These are phyloP conservation scores for Cymodocea nodosa DNA, from an alignment of 116 monocot species.

Conservation along the genomic window DNA sequence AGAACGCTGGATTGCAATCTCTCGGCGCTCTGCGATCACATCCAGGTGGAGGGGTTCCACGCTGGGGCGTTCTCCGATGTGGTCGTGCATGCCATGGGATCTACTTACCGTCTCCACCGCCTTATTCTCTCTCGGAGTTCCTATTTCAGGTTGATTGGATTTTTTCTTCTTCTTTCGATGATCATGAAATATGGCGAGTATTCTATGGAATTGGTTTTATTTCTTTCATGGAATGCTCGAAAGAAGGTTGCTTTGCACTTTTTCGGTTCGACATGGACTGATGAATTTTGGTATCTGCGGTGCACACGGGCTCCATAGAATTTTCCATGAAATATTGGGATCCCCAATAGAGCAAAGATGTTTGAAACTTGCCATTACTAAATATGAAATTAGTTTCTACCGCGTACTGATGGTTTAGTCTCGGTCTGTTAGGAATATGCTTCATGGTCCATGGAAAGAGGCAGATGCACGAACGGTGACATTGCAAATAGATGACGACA, in stretches of 20 bases:
- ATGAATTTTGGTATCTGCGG: too few relatives aligned
- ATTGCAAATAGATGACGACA: constrained; percentile 76
- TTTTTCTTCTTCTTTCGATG: background rate
- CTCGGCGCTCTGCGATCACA: constrained; percentile 78
- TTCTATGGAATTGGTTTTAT: background rate
- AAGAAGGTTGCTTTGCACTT: too few relatives aligned
- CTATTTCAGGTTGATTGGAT: constrained; percentile 58
- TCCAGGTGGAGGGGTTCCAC: constrained; percentile 82
- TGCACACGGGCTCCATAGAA: too few relatives aligned
- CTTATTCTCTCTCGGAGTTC: constrained; percentile 89
- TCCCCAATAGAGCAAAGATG: too few relatives aligned
- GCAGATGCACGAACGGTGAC: constrained; percentile 61
- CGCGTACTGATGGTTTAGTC: too few relatives aligned
- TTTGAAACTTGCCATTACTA: too few relatives aligned
- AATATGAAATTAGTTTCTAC: too few relatives aligned
- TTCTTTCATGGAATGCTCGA: too few relatives aligned
- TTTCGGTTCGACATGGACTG: too few relatives aligned
- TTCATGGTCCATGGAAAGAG: constrained; percentile 99
- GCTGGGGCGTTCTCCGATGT: constrained; percentile 79
- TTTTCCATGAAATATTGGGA: too few relatives aligned
- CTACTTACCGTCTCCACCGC: constrained; percentile 79
- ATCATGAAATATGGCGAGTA: background rate
- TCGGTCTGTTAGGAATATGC: constrained; percentile 61
- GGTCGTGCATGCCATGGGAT: constrained; percentile 66
- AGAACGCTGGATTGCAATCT: constrained; percentile 73